These are phyloP conservation scores for Hydrangea macrophylla DNA, from an alignment of 148 eudicot genomes.

Conservation along the genomic window DNA sequence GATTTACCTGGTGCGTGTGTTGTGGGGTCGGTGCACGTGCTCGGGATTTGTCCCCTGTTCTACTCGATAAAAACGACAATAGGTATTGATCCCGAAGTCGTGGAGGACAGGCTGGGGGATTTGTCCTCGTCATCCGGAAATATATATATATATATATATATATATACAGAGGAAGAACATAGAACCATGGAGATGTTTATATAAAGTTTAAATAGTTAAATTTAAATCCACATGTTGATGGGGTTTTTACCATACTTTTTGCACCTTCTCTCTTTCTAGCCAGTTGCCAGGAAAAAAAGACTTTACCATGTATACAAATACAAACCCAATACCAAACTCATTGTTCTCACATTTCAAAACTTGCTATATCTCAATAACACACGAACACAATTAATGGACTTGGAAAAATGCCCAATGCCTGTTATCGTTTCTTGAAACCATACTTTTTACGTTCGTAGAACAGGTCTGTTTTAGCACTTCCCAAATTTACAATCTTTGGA, in stretches of 20 bases:
- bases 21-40: no score
- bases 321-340: not conserved
- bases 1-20: no score
- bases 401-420: not conserved
- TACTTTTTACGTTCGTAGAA: slow-evolving; percentile 67
- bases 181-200: not conserved
- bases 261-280: not conserved
- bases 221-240: not conserved
- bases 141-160: no score
- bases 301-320: not conserved
- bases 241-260: not conserved
- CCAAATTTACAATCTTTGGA: slow-evolving; percentile 72
- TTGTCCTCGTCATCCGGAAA: no score
- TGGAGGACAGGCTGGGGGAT: no score
- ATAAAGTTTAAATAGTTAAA: not conserved
- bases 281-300: not conserved
- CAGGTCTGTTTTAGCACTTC: slow-evolving; percentile 69
- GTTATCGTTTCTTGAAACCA: slow-evolving; percentile 61
- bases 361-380: not conserved
- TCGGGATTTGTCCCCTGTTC: no score
- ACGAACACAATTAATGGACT: not conserved
- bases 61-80: no score
- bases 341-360: not conserved
- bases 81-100: no score
- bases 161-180: no score